phyloP scores from a whole-genome alignment of 257 asterid genomes.

The Lantana camara region DNA sequence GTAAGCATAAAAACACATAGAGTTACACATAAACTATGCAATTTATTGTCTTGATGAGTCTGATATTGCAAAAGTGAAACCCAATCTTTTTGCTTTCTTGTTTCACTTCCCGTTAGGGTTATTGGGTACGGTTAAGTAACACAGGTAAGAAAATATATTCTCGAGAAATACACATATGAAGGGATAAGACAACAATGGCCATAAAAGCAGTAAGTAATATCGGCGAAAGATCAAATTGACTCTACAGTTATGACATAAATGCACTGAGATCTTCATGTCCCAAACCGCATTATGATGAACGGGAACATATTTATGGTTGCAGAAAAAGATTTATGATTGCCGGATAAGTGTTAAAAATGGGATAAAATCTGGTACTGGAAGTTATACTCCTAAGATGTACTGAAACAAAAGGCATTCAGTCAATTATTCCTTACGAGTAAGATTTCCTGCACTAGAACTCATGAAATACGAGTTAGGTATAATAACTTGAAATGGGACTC shows the following conservation, averaged over 20 bases:
- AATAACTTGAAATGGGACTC: neutral
- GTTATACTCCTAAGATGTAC: no score
- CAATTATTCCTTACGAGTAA: no score
- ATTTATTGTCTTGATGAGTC: constrained; percentile 12
- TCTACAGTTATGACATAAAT: neutral
- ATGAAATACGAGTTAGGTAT: neutral
- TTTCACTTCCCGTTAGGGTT: no score
- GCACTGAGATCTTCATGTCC: neutral
- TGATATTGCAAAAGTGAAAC: no score
- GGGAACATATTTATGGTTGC: neutral
- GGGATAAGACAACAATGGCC: no score
- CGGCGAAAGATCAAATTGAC: neutral
- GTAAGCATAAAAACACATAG: constrained; percentile 32
- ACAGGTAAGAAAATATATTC: no score
- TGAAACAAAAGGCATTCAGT: no score
- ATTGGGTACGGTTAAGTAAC: no score
- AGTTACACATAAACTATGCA: constrained; percentile 22
- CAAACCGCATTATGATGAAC: neutral
- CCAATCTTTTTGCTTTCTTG: neutral
- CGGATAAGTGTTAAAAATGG: neutral
- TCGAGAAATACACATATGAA: no score
- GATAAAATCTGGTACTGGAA: neutral
- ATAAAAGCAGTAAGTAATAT: no score
- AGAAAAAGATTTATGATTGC: neutral
- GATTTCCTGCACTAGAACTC: neutral